Conservation (phyloP, 805 yeast genomes). For the Trichomonascus vanleenenianus region DNA sequence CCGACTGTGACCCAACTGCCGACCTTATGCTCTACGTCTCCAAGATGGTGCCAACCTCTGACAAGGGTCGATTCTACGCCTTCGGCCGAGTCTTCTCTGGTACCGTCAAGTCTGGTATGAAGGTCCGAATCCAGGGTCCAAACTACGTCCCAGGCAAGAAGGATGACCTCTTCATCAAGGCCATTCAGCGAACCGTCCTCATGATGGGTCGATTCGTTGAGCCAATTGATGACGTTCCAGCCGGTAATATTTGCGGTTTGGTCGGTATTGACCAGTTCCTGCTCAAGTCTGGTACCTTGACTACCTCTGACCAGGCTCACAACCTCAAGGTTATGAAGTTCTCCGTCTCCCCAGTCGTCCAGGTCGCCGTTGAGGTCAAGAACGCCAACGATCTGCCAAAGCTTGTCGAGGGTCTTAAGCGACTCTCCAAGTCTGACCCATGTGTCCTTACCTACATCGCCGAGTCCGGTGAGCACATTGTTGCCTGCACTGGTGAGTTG, state of each 20-base stretch:
- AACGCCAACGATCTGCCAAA: slow-evolving; percentile 99
- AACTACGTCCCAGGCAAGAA: slow-evolving; percentile 98
- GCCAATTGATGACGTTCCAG: slow-evolving; percentile 98
- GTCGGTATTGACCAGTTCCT: slow-evolving; percentile 99
- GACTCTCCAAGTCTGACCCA: slow-evolving; percentile 99
- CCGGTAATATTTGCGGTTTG: slow-evolving; percentile 99
- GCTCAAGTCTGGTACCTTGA: slow-evolving; percentile 98
- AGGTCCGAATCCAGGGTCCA: slow-evolving; percentile 99
- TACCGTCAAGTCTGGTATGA: slow-evolving; percentile 97
- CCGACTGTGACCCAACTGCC: slow-evolving; percentile 96
- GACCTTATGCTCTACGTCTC: slow-evolving; percentile 99
- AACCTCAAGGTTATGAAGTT: slow-evolving; percentile 99
- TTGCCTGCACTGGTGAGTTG: slow-evolving; percentile 99
- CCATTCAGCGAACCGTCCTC: slow-evolving; percentile 97
- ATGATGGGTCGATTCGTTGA: slow-evolving; percentile 99
- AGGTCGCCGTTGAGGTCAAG: slow-evolving; percentile 99
- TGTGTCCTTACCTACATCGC: slow-evolving; percentile 85
- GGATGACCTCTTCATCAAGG: slow-evolving; percentile 94
- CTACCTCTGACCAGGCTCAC: slow-evolving; percentile 95
- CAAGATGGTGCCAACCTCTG: slow-evolving; percentile 99
- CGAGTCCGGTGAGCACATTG: slow-evolving; percentile 98
- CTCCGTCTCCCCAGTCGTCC: slow-evolving; percentile 99
- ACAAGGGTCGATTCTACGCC: slow-evolving; percentile 99
- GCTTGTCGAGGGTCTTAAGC: slow-evolving; percentile 99
- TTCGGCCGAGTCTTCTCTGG: slow-evolving; percentile 99